Percentiles rank a stretch among this genome's conserved stretches.
phyloP scores from a whole-genome alignment of 2,329 filamentous ascomycete genomes.

The Fusarium odoratissimum region DNA sequence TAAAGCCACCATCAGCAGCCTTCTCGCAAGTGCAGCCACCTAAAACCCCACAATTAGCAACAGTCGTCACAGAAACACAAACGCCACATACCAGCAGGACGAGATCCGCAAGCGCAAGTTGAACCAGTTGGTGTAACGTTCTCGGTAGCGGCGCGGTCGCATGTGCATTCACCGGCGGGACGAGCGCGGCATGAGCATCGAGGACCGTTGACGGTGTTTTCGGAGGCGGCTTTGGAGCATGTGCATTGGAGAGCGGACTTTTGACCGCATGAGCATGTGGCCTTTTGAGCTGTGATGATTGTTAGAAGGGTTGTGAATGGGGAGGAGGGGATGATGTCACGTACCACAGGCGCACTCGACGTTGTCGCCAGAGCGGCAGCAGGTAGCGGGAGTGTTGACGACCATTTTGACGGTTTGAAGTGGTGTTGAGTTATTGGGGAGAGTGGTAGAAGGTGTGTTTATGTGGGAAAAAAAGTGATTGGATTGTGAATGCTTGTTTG shows the following conservation, averaged over 20 bases:
- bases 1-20: conserved; percentile 69
- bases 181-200: conserved; percentile 87
- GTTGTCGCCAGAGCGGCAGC: conserved; percentile 65
- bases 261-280: conserved; percentile 90
- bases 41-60: conserved; percentile 45
- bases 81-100: conserved; percentile 70
- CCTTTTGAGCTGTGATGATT: conserved; percentile 64
- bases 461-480: background rate
- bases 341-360: conserved; percentile 68
- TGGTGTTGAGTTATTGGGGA: background rate
- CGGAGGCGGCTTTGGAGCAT: conserved; percentile 79
- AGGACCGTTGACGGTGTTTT: conserved; percentile 79
- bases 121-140: conserved; percentile 71
- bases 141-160: conserved; percentile 76
- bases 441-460: background rate
- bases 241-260: conserved; percentile 87
- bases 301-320: background rate
- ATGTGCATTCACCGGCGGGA: conserved; percentile 84
- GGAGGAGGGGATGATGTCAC: conserved; percentile 43
- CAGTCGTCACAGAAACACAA: background rate
- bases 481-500: conserved; percentile 16
- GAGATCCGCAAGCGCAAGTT: conserved; percentile 81
- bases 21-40: conserved; percentile 88
- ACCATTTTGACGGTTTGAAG: conserved; percentile 47
- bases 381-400: conserved; percentile 57